Evolutionary conservation across 768 basidiomycete species (phyloP), one percentile per base, ranked within the genome.

Genomic region (Amanita muscaria): DNA sequence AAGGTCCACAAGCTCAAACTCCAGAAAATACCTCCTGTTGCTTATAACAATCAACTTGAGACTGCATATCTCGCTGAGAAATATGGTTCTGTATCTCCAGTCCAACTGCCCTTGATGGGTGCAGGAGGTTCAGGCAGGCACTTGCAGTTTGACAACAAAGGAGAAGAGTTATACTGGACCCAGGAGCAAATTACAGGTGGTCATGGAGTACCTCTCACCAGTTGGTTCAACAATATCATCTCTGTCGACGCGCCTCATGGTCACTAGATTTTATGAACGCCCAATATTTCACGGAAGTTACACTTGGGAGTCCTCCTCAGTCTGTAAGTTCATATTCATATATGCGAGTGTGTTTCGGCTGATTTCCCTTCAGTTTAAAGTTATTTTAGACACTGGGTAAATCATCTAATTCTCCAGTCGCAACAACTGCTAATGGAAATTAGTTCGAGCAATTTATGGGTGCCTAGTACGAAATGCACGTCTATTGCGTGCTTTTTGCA

Each of bases 401-500:
- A 21, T 27, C 46, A 2, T 31, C 35, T 34, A 35, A 29, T 41
- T n/a, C 18, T 39, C 8, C 35, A 12, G 27, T 24, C 33, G 39
- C n/a, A 47, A 38, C 19, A 16, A 35, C 54, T 52, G 35, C 48
- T 40, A 34, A 40, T 25, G 15, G 15, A 3, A 35, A 50, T 21
- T 42, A 88, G 86, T 7, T 90, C 87, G 40, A 85, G 83, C 67
- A 96, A 96, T 62, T 76, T 97, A 8, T 97, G 93, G 93, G 88
- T 97, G 6, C 92, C 93, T 5, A 83, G 88, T 60, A 54, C 62
- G 15, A 58, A 73, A 45, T 93, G 91, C 67, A 85, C 77, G 14
- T 90, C 88, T 14, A 92, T 93, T 51, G 88, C 89, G 7, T 92
- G 89, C 65, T 91, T 90, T 81, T 76, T 98, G 23, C 96, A 99